phyloP scores from a whole-genome alignment of 2,329 filamentous ascomycete species.

The Cladosporium austrohemisphaericum region DNA sequence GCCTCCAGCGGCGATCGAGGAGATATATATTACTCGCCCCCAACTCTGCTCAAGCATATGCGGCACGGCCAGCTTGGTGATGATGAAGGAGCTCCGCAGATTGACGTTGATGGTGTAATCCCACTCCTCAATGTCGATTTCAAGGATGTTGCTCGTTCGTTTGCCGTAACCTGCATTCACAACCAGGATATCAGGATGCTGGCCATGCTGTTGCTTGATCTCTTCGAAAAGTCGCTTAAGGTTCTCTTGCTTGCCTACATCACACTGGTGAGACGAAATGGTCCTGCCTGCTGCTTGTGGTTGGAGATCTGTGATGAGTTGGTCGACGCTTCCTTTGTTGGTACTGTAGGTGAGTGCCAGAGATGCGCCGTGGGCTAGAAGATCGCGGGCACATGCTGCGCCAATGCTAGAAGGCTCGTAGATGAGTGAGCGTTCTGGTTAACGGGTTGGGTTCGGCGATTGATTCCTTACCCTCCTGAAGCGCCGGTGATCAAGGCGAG shows the following conservation, averaged over 20 bases:
- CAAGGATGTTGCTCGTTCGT: slow-evolving; percentile 47
- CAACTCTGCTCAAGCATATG: slow-evolving; percentile 58
- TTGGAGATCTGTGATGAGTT: slow-evolving; percentile 36
- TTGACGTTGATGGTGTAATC: slow-evolving; percentile 62
- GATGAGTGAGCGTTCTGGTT: slow-evolving; percentile 1
- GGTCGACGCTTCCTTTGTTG: slow-evolving; percentile 45
- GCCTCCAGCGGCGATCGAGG: slow-evolving; percentile 60
- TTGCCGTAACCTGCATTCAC: slow-evolving; percentile 66
- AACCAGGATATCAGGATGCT: slow-evolving; percentile 60
- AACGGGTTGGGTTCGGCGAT: not conserved
- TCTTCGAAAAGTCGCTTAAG: slow-evolving; percentile 54
- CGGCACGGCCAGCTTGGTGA: slow-evolving; percentile 58
- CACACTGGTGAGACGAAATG: slow-evolving; percentile 56
- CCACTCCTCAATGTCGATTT: slow-evolving; percentile 62
- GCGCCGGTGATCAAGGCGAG: slow-evolving; percentile 60
- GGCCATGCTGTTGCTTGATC: slow-evolving; percentile 52
- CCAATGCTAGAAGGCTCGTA: slow-evolving; percentile 52
- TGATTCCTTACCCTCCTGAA: slow-evolving; percentile 52
- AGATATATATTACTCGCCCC: slow-evolving; percentile 63
- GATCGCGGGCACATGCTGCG: slow-evolving; percentile 53
- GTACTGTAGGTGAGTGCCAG: slow-evolving; percentile 59
- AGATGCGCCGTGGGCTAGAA: slow-evolving; percentile 51
- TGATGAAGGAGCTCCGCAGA: slow-evolving; percentile 59
- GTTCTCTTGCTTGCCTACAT: slow-evolving; percentile 53
- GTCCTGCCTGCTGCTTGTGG: slow-evolving; percentile 30